Base-by-base conservation (phyloP, 2,329 filamentous ascomycete genomes). In the Eurotiales sp. region DNA sequence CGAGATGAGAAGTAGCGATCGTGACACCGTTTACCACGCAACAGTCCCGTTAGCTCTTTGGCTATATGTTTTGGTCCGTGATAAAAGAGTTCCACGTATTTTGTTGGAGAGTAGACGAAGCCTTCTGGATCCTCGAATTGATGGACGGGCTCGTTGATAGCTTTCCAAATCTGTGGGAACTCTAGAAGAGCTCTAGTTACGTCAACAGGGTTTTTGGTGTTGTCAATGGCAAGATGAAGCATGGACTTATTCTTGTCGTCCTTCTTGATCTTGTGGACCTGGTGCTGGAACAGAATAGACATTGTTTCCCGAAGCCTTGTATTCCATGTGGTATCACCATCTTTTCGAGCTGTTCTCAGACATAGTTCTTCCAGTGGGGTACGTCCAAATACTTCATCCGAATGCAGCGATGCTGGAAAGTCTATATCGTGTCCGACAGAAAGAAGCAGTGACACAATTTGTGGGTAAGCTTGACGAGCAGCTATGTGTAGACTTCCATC, bases 401-500 rank as follows among this genome's bases (percentile, higher is more conserved):
- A 76, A 57, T 86, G 83, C 1, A 83, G 68, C 3, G 79, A 75
- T 47, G 80, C 85, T 0, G 84, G 83, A 50, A 85, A 86, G 59
- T 86, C 83, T 0, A 81, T 74, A 14, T 85, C 79, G 53, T 87
- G 84, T 1, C 78, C 80, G 55, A 79, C 70, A 41, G 83, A 71
- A 4, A 86, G 66, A 1, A 88, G 70, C 1, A 82, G 70, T 45
- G 75, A 72, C 55, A 85, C 78, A 1, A 77, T 78, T 11, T 77
- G 67, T 0, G 83, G 56, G 56, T 85, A 81, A 17, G 87, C 71
- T 42, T 79, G 76, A 11, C 80, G 73, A 0, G 83, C 79, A 3
- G 83, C 81, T 54, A 85, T 83, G 59, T 87, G 84, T 3, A 88
- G 71, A 1, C 82, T 86, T 0, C 84, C 83, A 53, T 88, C 84